phyloP scores from a whole-genome alignment of 768 basidiomycete genomes.

The Lentinula detonsa region DNA sequence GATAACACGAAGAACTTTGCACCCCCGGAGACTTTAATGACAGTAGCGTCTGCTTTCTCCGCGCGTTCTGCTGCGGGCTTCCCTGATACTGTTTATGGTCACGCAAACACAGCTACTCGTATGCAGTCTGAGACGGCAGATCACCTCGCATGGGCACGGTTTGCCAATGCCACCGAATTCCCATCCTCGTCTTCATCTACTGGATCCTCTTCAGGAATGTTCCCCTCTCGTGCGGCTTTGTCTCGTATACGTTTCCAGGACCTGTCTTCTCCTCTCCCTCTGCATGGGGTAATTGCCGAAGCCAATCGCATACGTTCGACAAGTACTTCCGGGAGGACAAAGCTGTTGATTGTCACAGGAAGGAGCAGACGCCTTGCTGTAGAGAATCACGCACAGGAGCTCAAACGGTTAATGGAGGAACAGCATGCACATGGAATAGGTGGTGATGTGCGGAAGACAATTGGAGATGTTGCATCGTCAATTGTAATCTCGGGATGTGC shows the following conservation, averaged over 20 bases:
- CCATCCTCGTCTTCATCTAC: neutral
- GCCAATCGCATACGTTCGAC: constrained; percentile 19
- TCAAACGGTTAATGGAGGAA: constrained; percentile 56
- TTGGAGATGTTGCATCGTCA: constrained; percentile 80
- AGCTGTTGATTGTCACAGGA: constrained; percentile 63
- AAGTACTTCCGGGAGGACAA: constrained; percentile 14
- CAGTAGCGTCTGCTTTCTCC: constrained; percentile 1
- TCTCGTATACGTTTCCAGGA: constrained; percentile 61
- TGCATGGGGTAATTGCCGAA: constrained; percentile 51
- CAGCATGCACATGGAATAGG: constrained; percentile 11
- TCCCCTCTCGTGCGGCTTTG: constrained; percentile 26
- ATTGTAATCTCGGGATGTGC: constrained; percentile 60
- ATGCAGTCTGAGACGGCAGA: constrained; percentile 85
- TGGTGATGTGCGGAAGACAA: constrained; percentile 68
- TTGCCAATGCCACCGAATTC: constrained; percentile 26
- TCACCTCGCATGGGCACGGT: constrained; percentile 66
- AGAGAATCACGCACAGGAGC: constrained; percentile 67
- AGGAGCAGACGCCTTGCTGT: constrained; percentile 70
- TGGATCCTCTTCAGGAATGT: constrained; percentile 8
- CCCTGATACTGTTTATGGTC: constrained; percentile 69
- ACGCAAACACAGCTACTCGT: constrained; percentile 53
- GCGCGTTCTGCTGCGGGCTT: constrained; percentile 22
- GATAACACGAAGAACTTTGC: neutral
- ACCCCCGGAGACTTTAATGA: neutral
- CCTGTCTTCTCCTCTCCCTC: constrained; percentile 46